A percentile compares a stretch with the other conserved stretches of the same genome.
phyloP scores from a whole-genome alignment of 169 alveolate genomes.

The Amoebophrya sp. region DNA sequence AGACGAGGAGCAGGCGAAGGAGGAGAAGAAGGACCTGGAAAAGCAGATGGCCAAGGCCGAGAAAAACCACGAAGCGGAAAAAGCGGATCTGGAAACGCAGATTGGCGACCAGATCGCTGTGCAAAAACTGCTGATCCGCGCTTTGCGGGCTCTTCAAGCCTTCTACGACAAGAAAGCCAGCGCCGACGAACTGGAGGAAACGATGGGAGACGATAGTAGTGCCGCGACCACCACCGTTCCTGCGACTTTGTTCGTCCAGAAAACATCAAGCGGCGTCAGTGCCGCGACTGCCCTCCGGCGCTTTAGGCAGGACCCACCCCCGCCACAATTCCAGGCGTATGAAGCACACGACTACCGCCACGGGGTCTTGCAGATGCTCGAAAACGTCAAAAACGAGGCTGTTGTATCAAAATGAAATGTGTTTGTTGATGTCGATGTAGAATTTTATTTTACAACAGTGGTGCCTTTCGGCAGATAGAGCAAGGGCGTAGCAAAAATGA shows the following conservation, averaged over 20 bases:
- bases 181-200: too few relatives aligned
- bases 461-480: too few relatives aligned
- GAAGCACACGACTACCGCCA: neutral
- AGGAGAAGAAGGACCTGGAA: neutral
- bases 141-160: neutral
- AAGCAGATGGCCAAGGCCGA: neutral
- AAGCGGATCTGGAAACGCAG: neutral
- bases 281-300: too few relatives aligned
- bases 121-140: neutral
- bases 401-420: too few relatives aligned
- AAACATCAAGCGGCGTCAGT: too few relatives aligned
- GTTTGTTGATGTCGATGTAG: too few relatives aligned
- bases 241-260: too few relatives aligned
- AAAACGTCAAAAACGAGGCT: slow-evolving; percentile 4
- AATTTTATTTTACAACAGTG: too few relatives aligned
- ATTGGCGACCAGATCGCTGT: neutral
- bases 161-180: neutral
- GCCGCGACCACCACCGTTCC: too few relatives aligned
- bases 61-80: neutral
- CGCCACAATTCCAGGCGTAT: neutral
- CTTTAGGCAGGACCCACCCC: neutral
- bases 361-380: neutral
- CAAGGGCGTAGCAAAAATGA: too few relatives aligned
- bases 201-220: too few relatives aligned
- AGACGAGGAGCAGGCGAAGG: neutral